Evolutionary conservation across 768 basidiomycete genomes (phyloP).

Genomic region (Tylopilus vinaceipallidus): DNA sequence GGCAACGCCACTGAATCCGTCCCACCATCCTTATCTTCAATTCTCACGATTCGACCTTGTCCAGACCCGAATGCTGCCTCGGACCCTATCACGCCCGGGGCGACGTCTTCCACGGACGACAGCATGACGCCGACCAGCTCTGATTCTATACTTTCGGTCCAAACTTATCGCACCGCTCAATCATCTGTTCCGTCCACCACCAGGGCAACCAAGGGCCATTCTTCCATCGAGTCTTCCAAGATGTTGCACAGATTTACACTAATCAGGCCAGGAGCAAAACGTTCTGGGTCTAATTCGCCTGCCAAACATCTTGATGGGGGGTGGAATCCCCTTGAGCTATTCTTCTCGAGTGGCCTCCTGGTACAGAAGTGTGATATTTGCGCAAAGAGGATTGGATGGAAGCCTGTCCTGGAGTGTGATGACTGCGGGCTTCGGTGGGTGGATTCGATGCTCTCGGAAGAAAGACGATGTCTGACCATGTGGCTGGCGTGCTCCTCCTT

Average conservation of each 20-base stretch:
- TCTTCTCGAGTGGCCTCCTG: constrained; percentile 71
- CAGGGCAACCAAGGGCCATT: constrained; percentile 75
- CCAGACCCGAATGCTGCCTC: constrained; percentile 48
- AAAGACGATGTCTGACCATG: constrained; percentile 18
- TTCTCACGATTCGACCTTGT: constrained; percentile 65
- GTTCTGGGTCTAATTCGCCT: constrained; percentile 34
- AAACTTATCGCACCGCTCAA: constrained; percentile 63
- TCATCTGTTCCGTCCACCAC: constrained; percentile 50
- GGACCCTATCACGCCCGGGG: constrained; percentile 40
- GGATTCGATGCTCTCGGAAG: constrained; percentile 9
- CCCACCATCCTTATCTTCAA: constrained; percentile 63
- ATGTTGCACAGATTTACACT: constrained; percentile 85
- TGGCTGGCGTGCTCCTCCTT: constrained; percentile 2
- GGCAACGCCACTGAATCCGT: constrained; percentile 38
- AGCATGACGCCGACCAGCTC: constrained; percentile 39
- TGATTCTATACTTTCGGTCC: constrained; percentile 53
- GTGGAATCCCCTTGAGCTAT: constrained; percentile 78
- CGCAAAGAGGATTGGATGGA: constrained; percentile 79
- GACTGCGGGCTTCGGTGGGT: constrained; percentile 77
- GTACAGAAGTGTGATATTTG: constrained; percentile 83
- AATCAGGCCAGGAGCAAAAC: constrained; percentile 74
- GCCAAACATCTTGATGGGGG: constrained; percentile 34
- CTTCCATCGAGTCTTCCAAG: constrained; percentile 56
- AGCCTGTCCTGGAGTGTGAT: constrained; percentile 82
- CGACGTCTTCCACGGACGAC: constrained; percentile 26